Evolutionary conservation across 164 flowering plant species (phyloP), one percentile per base, ranked within the genome.

Genomic region (Saururus chinensis): DNA sequence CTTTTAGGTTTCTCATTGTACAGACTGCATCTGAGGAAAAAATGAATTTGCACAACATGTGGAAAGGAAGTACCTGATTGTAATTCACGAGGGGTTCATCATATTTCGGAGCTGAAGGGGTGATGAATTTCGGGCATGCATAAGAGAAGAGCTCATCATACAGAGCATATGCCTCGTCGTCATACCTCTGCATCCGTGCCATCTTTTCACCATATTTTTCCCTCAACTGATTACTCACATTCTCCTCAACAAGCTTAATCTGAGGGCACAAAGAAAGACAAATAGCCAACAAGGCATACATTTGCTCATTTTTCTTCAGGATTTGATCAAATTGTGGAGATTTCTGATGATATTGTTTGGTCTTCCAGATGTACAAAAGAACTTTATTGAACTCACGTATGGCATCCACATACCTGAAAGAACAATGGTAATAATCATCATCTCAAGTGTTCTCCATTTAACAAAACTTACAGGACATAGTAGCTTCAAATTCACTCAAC

Each of bases 191-290:
- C 97, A 91, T 91, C 72, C 89, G 83, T 53, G 59, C 63, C 97
- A 95, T 95, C 79, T 95, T 95, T 61, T 95, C 99, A 64, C 99
- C 99, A 70, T 95, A 87, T 73, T 95, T 95, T 77, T 95, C 99
- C 68, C 88, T 79, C 67, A 95, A 65, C 60, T 95, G 99, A 68
- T 84, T 71, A 73, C 83, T 87, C 61, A 89, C 99, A 70, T 85
- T 82, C 72, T 95, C 99, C 23, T 89, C 96, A 60, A 91, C 87
- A 73, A 88, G 95, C 65, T 87, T 85, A 71, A 74, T 82, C 76
- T 88, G 97, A 2, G 99, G 99, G 62, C 97, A 95, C 40, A 95
- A 80, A 62, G 96, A 87, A 52, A 95, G 91, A 67, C 74, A 77
- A 60, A 91, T 69, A 17, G 99, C 93, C 76, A 91, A 72, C 80